Evolutionary conservation across 2,329 filamentous ascomycete species (phyloP).

Genomic region (Coniochaeta prunicola): DNA sequence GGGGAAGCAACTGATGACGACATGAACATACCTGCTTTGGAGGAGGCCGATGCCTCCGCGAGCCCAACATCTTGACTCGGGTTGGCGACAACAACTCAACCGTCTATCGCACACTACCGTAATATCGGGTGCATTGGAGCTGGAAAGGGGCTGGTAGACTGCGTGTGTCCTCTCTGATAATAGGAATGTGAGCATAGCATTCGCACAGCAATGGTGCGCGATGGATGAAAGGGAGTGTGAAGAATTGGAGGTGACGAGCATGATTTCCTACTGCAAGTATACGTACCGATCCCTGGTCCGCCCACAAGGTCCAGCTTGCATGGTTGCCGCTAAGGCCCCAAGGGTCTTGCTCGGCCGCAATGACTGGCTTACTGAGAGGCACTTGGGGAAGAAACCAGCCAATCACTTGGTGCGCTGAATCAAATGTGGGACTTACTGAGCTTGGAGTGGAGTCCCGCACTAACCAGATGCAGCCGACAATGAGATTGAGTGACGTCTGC

Average conservation of each 20-base stretch:
- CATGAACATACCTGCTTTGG: slow-evolving; percentile 34
- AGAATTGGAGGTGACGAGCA: background rate
- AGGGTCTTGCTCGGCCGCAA: background rate
- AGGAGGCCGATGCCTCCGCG: slow-evolving; percentile 40
- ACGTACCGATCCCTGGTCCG: background rate
- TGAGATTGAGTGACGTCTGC: background rate
- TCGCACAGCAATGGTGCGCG: background rate
- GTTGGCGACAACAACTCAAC: background rate
- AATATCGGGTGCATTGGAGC: background rate
- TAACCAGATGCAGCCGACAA: background rate
- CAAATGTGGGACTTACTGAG: background rate
- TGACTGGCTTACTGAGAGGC: too few relatives aligned
- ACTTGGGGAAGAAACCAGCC: too few relatives aligned
- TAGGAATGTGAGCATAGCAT: background rate
- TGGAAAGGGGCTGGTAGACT: background rate
- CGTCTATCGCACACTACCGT: background rate
- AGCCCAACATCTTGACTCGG: slow-evolving; percentile 37
- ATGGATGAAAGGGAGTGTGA: background rate
- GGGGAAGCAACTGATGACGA: slow-evolving; percentile 11
- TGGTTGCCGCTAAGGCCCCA: background rate
- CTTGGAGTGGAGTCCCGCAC: background rate
- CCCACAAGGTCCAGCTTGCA: background rate
- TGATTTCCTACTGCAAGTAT: too few relatives aligned
- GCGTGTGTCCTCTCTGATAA: background rate
- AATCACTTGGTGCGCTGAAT: background rate